Evolutionary conservation across 2,329 filamentous ascomycete genomes (phyloP).

Genomic region (Trichoderma oligosporum): DNA sequence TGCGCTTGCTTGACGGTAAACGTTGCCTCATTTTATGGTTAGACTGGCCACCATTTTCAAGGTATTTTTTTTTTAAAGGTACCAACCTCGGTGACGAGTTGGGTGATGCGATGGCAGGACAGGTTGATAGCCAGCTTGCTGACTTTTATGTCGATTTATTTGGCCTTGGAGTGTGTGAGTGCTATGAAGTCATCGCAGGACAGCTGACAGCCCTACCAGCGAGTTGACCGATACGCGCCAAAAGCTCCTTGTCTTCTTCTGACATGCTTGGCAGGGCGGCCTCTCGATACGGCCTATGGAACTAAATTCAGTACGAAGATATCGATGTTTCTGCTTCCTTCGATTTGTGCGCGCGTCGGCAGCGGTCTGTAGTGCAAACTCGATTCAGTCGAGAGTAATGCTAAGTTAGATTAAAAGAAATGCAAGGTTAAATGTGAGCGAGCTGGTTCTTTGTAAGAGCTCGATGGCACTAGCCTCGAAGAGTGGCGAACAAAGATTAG

Average conservation of each 20-base stretch:
- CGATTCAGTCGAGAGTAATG: no score
- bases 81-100: conserved; percentile 37
- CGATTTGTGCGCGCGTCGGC: neutral
- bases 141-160: conserved; percentile 75
- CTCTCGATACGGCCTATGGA: no score
- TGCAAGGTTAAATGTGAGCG: conserved; percentile 7
- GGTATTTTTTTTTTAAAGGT: no score
- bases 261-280: conserved; percentile 34
- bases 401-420: neutral
- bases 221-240: conserved; percentile 51
- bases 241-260: conserved; percentile 49
- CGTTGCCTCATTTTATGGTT: conserved; percentile 29
- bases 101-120: conserved; percentile 27
- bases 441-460: neutral
- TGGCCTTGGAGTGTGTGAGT: conserved; percentile 53
- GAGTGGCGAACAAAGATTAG: conserved; percentile 1
- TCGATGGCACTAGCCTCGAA: neutral
- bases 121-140: conserved; percentile 44
- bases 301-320: neutral
- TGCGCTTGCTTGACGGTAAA: conserved; percentile 31
- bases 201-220: conserved; percentile 39
- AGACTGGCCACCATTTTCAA: neutral
- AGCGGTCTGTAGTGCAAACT: neutral
- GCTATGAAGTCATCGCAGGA: conserved; percentile 16
- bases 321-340: neutral